Conservation (phyloP, 257 asterid genomes). For the Striga asiatica region DNA sequence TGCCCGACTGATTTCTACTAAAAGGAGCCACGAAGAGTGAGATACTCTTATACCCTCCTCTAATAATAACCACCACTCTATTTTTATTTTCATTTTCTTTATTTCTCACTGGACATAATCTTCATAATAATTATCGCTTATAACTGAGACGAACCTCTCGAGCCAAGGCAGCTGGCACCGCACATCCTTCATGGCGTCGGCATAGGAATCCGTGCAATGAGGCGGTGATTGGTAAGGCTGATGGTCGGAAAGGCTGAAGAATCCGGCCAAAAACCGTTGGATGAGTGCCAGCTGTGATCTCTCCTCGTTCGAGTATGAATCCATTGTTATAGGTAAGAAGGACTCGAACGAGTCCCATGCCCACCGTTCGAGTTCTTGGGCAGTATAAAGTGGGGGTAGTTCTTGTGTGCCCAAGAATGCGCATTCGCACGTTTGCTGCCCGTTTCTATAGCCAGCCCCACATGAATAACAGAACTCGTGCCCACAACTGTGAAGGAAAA, state of each 20-base stretch:
- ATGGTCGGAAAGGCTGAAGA: conserved; percentile 60
- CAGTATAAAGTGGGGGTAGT: conserved; percentile 23
- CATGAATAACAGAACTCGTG: conserved; percentile 79
- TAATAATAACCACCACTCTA: not conserved
- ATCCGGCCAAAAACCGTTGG: conserved; percentile 86
- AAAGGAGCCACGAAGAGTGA: too few species aligned
- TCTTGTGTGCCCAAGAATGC: conserved; percentile 52
- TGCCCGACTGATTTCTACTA: too few species aligned
- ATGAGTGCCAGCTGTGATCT: conserved; percentile 85
- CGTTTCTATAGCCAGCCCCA: conserved; percentile 41
- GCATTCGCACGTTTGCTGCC: conserved; percentile 62
- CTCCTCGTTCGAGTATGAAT: conserved; percentile 87
- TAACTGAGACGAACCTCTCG: conserved; percentile 83
- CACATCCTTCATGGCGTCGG: conserved; percentile 87
- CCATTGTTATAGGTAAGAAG: conserved; percentile 61
- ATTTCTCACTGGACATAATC: conserved; percentile 41
- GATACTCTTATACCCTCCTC: conserved; percentile 28
- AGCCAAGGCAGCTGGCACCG: conserved; percentile 99
- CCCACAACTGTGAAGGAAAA: conserved; percentile 54
- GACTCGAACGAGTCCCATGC: conserved; percentile 85
- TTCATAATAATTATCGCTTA: conserved; percentile 72
- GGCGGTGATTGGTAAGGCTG: conserved; percentile 55
- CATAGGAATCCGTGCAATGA: conserved; percentile 62
- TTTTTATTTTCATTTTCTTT: not conserved
- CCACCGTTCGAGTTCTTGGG: conserved; percentile 72